Percentiles rank a stretch among this genome's conserved stretches.
phyloP scores from a whole-genome alignment of 805 yeast genomes.

The Saccharomycopsis fibuligera region DNA sequence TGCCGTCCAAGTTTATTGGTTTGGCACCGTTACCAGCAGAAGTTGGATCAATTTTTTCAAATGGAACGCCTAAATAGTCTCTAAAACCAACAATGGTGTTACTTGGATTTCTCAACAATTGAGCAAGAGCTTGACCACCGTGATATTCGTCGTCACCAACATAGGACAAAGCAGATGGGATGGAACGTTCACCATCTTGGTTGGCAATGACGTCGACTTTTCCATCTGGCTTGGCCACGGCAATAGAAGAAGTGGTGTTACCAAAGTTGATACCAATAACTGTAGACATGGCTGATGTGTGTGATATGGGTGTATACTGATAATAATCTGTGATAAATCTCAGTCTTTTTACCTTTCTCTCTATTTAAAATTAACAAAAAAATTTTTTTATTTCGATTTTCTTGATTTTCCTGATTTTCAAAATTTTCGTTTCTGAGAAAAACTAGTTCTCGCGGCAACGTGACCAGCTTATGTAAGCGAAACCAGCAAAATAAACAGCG shows the following conservation, averaged over 20 bases:
- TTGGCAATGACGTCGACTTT: slow-evolving; percentile 96
- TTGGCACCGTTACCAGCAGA: slow-evolving; percentile 59
- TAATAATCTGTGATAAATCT: too few species aligned
- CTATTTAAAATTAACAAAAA: too few species aligned
- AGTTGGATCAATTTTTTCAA: slow-evolving; percentile 61
- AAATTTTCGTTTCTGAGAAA: too few species aligned
- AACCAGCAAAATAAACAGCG: too few species aligned
- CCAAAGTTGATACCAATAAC: slow-evolving; percentile 96
- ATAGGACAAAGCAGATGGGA: slow-evolving; percentile 87
- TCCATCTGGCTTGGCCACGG: slow-evolving; percentile 78
- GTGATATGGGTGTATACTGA: neutral
- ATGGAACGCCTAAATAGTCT: slow-evolving; percentile 79
- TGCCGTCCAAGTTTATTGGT: slow-evolving; percentile 60
- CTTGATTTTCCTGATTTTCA: too few species aligned
- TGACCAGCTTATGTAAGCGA: too few species aligned
- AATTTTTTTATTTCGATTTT: too few species aligned
- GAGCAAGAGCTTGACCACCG: slow-evolving; percentile 93
- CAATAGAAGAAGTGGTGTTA: slow-evolving; percentile 91
- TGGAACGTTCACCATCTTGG: slow-evolving; percentile 97
- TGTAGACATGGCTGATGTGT: slow-evolving; percentile 31
- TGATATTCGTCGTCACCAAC: slow-evolving; percentile 95
- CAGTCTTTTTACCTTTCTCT: too few species aligned
- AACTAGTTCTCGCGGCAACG: too few species aligned
- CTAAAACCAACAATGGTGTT: slow-evolving; percentile 89
- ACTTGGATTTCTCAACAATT: slow-evolving; percentile 81